A percentile compares a stretch with the other conserved stretches of the same genome.
phyloP scores from a whole-genome alignment of 1,284 basidiomycete species.

The Bjerkandera adusta region DNA sequence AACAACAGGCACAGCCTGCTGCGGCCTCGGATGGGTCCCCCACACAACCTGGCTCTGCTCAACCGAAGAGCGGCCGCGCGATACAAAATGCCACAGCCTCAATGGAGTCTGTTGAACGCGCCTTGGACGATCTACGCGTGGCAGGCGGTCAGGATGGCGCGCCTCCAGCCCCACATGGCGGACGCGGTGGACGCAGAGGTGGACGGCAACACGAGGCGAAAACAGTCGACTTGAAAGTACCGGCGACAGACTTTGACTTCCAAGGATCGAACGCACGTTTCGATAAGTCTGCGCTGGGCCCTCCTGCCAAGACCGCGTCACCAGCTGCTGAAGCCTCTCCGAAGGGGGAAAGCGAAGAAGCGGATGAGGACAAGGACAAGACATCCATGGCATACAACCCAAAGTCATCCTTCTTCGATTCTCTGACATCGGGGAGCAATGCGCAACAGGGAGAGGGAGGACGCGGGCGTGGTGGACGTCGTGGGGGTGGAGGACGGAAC shows the following conservation, averaged over 20 bases:
- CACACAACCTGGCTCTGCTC: too few relatives aligned
- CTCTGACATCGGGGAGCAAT: slow-evolving; percentile 53
- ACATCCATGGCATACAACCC: slow-evolving; percentile 66
- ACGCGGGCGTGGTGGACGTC: slow-evolving; percentile 37
- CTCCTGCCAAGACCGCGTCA: slow-evolving; percentile 3
- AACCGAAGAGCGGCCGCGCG: slow-evolving; percentile 35
- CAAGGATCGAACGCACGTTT: slow-evolving; percentile 70
- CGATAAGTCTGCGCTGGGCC: slow-evolving; percentile 60
- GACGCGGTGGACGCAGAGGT: slow-evolving; percentile 35
- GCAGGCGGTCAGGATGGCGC: slow-evolving; percentile 32
- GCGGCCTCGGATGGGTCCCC: slow-evolving; percentile 21
- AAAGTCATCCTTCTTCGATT: slow-evolving; percentile 75
- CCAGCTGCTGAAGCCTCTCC: slow-evolving; percentile 17
- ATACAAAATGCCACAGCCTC: slow-evolving; percentile 73
- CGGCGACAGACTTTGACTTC: slow-evolving; percentile 77
- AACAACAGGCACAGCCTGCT: slow-evolving; percentile 20
- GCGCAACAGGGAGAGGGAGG: slow-evolving; percentile 28
- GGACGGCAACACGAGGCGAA: slow-evolving; percentile 36
- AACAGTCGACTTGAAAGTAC: slow-evolving; percentile 43
- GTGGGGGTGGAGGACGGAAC: slow-evolving; percentile 54
- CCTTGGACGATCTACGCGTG: slow-evolving; percentile 71
- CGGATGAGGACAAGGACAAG: slow-evolving; percentile 25
- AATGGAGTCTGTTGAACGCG: slow-evolving; percentile 75
- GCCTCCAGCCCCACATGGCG: slow-evolving; percentile 28
- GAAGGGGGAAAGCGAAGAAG: slow-evolving; percentile 29